Conservation (phyloP, 345 rosid species). For the Durio zibethinus region DNA sequence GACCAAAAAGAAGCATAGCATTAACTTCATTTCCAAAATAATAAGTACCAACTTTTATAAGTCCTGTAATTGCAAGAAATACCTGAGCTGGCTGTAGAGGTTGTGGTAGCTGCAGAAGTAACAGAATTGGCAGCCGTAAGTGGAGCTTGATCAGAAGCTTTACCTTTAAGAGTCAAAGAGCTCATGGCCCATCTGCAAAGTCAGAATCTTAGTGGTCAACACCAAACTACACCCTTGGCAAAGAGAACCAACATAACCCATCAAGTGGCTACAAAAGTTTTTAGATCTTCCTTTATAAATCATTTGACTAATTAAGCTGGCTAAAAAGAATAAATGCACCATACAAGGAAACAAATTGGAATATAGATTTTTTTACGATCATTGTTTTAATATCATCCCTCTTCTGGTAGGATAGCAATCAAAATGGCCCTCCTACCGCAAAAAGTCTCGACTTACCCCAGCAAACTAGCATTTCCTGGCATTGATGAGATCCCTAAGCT, state of each 20-base stretch:
- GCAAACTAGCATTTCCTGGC: slow-evolving; percentile 84
- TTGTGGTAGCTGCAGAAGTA: slow-evolving; percentile 40
- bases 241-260: background rate
- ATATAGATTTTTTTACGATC: background rate
- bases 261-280: background rate
- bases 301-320: background rate
- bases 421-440: background rate
- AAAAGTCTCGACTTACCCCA: slow-evolving; percentile 61
- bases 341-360: background rate
- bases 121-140: slow-evolving; percentile 58
- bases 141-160: slow-evolving; percentile 76
- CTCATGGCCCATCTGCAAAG: slow-evolving; percentile 95
- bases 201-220: slow-evolving; percentile 5
- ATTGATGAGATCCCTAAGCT: slow-evolving; percentile 60
- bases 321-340: background rate
- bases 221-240: background rate
- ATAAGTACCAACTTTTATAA: background rate
- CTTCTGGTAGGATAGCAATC: background rate
- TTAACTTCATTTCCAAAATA: background rate
- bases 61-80: slow-evolving; percentile 8
- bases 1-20: background rate
- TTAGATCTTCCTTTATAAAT: background rate
- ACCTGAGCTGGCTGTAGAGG: slow-evolving; percentile 70
- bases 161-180: slow-evolving; percentile 92
- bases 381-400: background rate